Evolutionary conservation across 2,329 filamentous ascomycete species (phyloP).

Genomic region (Rhynchosporium agropyri): DNA sequence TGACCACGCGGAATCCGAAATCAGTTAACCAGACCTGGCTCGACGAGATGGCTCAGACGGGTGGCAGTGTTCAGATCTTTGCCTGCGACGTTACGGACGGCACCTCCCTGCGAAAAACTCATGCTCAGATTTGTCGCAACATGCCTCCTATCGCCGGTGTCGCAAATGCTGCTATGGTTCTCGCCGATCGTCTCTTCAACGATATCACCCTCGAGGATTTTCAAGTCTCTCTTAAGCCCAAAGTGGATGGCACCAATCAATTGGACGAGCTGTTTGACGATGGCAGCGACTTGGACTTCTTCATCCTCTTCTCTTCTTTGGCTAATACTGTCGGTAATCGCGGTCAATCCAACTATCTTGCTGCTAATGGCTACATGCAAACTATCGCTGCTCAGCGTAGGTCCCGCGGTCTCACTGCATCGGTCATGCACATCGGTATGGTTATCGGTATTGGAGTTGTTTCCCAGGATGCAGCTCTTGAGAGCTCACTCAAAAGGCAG

Average conservation of each 20-base stretch:
- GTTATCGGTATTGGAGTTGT: constrained; percentile 49
- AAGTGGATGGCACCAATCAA: constrained; percentile 42
- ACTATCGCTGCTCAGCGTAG: constrained; percentile 46
- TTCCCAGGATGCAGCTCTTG: constrained; percentile 25
- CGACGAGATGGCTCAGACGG: constrained; percentile 17
- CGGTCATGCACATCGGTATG: constrained; percentile 55
- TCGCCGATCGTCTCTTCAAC: constrained; percentile 44
- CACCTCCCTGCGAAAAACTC: constrained; percentile 17
- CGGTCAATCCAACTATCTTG: constrained; percentile 51
- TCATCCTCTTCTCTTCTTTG: constrained; percentile 45
- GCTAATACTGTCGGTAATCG: constrained; percentile 39
- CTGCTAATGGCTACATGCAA: constrained; percentile 46
- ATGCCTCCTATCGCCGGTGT: constrained; percentile 47
- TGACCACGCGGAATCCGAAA: constrained; percentile 47
- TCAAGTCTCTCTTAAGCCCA: constrained; percentile 40
- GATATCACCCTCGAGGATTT: constrained; percentile 40
- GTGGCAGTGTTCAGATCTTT: constrained; percentile 21
- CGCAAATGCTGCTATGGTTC: constrained; percentile 49
- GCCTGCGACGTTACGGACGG: constrained; percentile 24
- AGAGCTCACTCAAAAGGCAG: constrained; percentile 22
- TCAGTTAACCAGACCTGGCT: constrained; percentile 35
- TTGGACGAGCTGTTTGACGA: constrained; percentile 42
- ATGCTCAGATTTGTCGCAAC: constrained; percentile 30
- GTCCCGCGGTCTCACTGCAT: constrained; percentile 47
- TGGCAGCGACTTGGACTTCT: constrained; percentile 43